Conservation (phyloP, 163 green algal genomes). For the Scenedesmus sp. region DNA sequence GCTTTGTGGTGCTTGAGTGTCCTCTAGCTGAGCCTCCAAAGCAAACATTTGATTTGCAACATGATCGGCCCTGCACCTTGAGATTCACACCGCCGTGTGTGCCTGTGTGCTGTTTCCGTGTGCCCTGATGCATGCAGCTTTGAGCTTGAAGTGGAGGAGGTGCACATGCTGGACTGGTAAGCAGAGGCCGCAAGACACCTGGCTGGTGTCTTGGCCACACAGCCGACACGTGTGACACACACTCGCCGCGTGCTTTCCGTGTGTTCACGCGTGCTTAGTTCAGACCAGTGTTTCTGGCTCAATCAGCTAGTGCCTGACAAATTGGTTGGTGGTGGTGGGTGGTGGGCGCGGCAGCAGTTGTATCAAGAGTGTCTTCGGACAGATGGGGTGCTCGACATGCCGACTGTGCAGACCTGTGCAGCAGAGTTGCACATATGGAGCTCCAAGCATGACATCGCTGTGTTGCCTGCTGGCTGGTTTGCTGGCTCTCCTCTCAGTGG, state of each 20-base stretch:
- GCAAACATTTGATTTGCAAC: not conserved
- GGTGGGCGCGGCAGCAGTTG: no score
- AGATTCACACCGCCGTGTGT: not conserved
- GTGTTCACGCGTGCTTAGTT: no score
- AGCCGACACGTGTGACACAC: no score
- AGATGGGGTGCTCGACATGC: no score
- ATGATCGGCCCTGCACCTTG: not conserved
- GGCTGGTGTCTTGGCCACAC: not conserved
- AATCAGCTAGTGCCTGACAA: no score
- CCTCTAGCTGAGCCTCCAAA: not conserved
- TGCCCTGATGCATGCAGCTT: constrained; percentile 31
- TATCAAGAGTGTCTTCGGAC: no score
- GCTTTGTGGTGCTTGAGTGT: not conserved
- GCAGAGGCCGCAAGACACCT: not conserved
- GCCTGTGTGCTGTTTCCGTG: not conserved
- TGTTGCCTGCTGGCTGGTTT: no score
- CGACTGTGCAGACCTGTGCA: not conserved
- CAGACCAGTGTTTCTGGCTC: no score
- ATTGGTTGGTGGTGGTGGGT: no score
- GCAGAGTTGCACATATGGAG: no score
- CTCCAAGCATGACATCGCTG: no score
- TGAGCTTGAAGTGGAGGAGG: constrained; percentile 68
- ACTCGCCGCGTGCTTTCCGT: no score
- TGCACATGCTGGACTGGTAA: constrained; percentile 71
- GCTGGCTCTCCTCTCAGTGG: not conserved